Percentiles rank a stretch among this genome's conserved stretches.
phyloP scores from a whole-genome alignment of 2,329 filamentous ascomycete genomes.

The Coniochaeta ligniaria region DNA sequence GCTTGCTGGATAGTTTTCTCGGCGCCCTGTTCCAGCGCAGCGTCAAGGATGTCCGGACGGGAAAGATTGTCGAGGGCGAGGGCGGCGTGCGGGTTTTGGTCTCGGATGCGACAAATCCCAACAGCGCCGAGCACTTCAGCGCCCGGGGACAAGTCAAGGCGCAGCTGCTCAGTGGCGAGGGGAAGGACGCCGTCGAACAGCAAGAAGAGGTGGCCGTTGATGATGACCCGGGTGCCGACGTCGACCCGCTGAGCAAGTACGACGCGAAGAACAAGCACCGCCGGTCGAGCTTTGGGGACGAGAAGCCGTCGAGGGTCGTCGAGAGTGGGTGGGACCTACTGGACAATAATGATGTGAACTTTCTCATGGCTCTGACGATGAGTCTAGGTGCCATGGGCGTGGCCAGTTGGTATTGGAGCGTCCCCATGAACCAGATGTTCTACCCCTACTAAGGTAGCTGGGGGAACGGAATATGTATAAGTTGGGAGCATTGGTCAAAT shows the following conservation, averaged over 20 bases:
- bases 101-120: constrained; percentile 20
- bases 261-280: constrained; percentile 42
- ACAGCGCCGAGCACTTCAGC: constrained; percentile 19
- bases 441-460: neutral
- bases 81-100: constrained; percentile 57
- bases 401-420: constrained; percentile 53
- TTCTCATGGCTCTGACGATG: constrained; percentile 80
- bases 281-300: constrained; percentile 43
- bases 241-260: constrained; percentile 30
- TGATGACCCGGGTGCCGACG: constrained; percentile 25
- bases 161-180: constrained; percentile 33
- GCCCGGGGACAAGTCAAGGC: constrained; percentile 32
- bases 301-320: constrained; percentile 53
- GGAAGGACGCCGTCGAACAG: constrained; percentile 33
- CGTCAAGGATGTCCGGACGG: constrained; percentile 74
- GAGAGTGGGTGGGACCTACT: constrained; percentile 67
- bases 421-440: constrained; percentile 31
- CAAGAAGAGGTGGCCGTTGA: constrained; percentile 23
- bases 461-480: neutral
- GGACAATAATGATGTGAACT: constrained; percentile 94
- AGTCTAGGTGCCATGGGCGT: constrained; percentile 69
- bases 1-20: constrained; percentile 78
- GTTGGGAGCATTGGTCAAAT: neutral
- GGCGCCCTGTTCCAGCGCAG: constrained; percentile 81
- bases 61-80: constrained; percentile 83